These are phyloP conservation scores for Hammondia hammondi DNA, from an alignment of 169 alveolate genomes.

Conservation along the genomic window DNA sequence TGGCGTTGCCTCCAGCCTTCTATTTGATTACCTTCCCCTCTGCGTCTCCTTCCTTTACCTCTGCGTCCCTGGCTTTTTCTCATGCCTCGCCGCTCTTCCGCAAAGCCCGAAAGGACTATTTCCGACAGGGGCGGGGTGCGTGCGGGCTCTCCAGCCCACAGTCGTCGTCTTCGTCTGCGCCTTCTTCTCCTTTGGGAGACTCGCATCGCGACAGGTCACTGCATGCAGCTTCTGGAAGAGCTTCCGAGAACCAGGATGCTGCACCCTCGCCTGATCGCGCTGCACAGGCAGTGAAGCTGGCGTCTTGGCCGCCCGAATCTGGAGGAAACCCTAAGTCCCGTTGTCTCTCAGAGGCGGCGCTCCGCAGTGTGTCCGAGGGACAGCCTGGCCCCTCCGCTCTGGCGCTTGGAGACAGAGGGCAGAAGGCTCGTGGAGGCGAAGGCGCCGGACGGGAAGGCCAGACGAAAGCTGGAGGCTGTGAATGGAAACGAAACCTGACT, in stretches of 20 bases:
- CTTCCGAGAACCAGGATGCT: too few species aligned
- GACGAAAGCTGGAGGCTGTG: neutral
- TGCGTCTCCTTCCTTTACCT: neutral
- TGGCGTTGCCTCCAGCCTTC: constrained; percentile 44
- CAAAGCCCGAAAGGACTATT: neutral
- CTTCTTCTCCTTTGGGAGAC: neutral
- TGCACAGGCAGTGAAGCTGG: too few species aligned
- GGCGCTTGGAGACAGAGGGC: neutral
- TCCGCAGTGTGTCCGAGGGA: too few species aligned
- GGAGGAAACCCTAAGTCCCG: too few species aligned
- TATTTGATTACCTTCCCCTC: neutral
- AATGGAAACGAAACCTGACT: neutral
- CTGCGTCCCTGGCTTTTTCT: neutral
- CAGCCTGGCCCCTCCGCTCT: neutral
- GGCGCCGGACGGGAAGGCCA: neutral
- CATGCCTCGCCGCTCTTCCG: constrained; percentile 22
- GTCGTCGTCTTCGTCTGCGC: neutral
- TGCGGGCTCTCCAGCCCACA: neutral
- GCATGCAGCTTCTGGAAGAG: too few species aligned
- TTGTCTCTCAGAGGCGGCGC: too few species aligned
- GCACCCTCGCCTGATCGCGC: too few species aligned
- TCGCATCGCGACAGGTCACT: too few species aligned
- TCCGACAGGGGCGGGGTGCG: neutral
- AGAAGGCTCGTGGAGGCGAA: neutral
- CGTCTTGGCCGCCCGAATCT: too few species aligned